Base-by-base conservation (phyloP, 2,329 filamentous ascomycete species). In the Herpotrichia juniperi region DNA sequence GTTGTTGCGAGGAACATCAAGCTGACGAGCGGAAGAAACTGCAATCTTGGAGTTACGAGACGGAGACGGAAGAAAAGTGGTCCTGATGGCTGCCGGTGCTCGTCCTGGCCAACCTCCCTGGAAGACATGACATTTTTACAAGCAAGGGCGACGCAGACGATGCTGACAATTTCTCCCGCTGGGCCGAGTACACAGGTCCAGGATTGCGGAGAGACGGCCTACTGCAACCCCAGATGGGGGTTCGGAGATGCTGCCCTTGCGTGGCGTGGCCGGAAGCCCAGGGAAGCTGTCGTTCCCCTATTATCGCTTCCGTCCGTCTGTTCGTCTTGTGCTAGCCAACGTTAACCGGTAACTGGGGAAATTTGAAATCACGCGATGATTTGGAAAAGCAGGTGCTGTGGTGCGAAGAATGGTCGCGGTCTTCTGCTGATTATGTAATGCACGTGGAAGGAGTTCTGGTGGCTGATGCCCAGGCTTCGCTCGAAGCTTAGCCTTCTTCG, bases 121-220 rank as follows among this genome's bases (percentile, higher is more conserved):
- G 11, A 34, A 24, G 16, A 8, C 9, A 19, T 14, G 25, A 44
- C 24, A 30, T 32, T 21, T 22, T n/a, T 7, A 16, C 11, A 45
- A 21, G 25, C 42, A 26, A 51, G 26, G 35, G 48, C 42, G 17
- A 21, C 12, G 45, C 22, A 22, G 14, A 11, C 16, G 32, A 26
- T 26, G n/a, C 26, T 21, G 44, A 31, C 14, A 16, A 16, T 42
- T 32, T 25, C 45, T 48, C 50, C 50, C 50, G 50, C 45, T 53
- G 50, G 50, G 19, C 50, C 50, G 50, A 53, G 32, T 31, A n/a
- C n/a, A n/a, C n/a, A 45, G n/a, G 28, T 16, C 34, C 42, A 50
- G 48, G 19, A 25, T 11, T 25, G 28, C 16, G 26, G 25, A 50
- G 11, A 11, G 30, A 3, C 39, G 19, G 42, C 22, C 39, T 26